Base-by-base conservation (phyloP, 176 grass and related monocot genomes). In the Urochloa ruziziensis region DNA sequence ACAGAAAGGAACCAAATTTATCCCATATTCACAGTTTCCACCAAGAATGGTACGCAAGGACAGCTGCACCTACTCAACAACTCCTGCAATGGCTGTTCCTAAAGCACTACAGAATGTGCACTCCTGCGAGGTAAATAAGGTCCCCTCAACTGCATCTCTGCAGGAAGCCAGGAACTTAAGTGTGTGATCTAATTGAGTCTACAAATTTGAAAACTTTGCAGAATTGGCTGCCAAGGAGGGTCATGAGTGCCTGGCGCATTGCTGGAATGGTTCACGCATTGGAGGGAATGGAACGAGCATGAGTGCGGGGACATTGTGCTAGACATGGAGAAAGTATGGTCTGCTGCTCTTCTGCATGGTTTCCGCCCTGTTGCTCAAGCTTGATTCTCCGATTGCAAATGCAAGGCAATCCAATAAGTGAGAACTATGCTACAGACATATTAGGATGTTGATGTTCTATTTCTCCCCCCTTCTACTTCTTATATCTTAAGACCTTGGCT, bases 191-290 rank as follows among this genome's bases (percentile, higher is more conserved):
- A 4, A 77, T 37, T 37, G 48, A 21, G 51, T 40, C 39, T 14
- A 43, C 14, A 1, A 42, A 11, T 75, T 57, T 60, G 25, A 48
- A 34, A 82, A 36, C 57, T 70, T 89, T 44, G 24, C 52, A 98
- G 96, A 98, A 98, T 56, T 98, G 96, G 96, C 49, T 98, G 39
- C 96, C 93, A 4, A 95, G 96, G 83, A 93, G 85, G 85, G 91
- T 98, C 10, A 98, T 98, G 93, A 98, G 93, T 62, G 93, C 96
- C 54, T 93, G 89, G 87, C 91, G 91, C 16, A 67, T 95, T 60
- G 87, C 91, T 7, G 93, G 93, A 70, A 92, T 98, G 53, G 77
- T 95, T 27, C 93, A 98, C 69, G 91, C 91, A 4, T 82, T 98
- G 68, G 93, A 98, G 54, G 87, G 82, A 28, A 28, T 93, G 82